Evolutionary conservation across 441 rosid species (phyloP), one percentile per base, ranked within the genome.

Genomic region (Pelargonium myrrhifolium): DNA sequence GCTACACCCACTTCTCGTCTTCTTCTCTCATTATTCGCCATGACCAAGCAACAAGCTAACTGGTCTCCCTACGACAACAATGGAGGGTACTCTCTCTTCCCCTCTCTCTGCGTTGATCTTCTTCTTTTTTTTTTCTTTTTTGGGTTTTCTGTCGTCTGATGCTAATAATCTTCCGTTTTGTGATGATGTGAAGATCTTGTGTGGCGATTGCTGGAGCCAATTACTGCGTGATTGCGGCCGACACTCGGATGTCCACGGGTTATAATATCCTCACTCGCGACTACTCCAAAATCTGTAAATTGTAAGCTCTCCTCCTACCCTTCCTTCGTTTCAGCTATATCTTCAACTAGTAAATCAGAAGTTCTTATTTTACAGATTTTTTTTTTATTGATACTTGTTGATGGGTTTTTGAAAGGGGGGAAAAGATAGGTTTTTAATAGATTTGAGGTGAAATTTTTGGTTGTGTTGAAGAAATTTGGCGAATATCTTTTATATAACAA

Each of bases 41-140:
- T 94, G 99, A 73, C 86, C 61, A 92, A 88, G 86, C 89, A 89
- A 70, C 89, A 80, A 15, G 85, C 93, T 12, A 87, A 80, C 69
- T 94, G 92, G 90, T 83, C 89, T 67, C 98, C 98, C 1, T 94
- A 94, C 76, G 99, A 94, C 76, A 88, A 88, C 92, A 86, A 88
- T 79, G 93, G 93, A 77, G 93, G 93, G 93, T 86, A 78, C 0
- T 3, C 3, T 51, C 17, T 43, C 40, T 68, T 3, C 55, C 3
- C 28, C 24, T 42, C 22, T 31, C 20, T 63, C 64, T 51, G 35
- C 15, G 2, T 22, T 26, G 14, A 10, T 28, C 28, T 60, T 37
- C 1, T 42, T 6, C 5, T 26, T 26, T 6, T 1, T 14, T 6
- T 51, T 61, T 9, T 9, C 40, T 61, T 9, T 9, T 60, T 37